phyloP scores from a whole-genome alignment of 2,329 filamentous ascomycete genomes.

The Coniosporium tulheliwenetii region DNA sequence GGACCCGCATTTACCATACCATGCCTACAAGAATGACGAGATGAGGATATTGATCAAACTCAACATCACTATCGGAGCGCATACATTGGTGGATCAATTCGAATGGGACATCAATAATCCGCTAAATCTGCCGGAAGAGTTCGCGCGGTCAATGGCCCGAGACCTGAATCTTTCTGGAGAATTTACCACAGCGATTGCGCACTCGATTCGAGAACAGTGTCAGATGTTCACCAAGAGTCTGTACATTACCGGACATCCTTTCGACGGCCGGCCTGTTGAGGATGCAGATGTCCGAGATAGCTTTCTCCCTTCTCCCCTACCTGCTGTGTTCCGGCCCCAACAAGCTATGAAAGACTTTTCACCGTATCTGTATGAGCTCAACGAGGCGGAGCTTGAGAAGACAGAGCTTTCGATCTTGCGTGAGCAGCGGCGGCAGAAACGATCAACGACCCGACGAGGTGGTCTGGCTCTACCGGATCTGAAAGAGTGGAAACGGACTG shows the following conservation, averaged over 20 bases:
- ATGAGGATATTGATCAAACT: slow-evolving; percentile 94
- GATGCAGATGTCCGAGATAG: slow-evolving; percentile 76
- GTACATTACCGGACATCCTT: slow-evolving; percentile 85
- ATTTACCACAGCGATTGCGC: slow-evolving; percentile 92
- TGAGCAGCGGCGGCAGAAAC: slow-evolving; percentile 86
- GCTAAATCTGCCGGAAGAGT: slow-evolving; percentile 84
- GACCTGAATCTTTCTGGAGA: slow-evolving; percentile 87
- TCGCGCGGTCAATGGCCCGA: slow-evolving; percentile 74
- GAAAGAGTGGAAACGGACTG: slow-evolving; percentile 84
- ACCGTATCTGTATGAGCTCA: slow-evolving; percentile 87
- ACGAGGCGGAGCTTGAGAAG: slow-evolving; percentile 74
- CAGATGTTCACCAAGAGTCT: slow-evolving; percentile 89
- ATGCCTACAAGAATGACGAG: slow-evolving; percentile 95
- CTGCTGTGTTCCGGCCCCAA: slow-evolving; percentile 72
- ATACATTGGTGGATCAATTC: slow-evolving; percentile 91
- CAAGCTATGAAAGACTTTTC: slow-evolving; percentile 89
- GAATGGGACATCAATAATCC: slow-evolving; percentile 99
- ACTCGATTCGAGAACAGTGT: slow-evolving; percentile 90
- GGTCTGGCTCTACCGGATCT: slow-evolving; percentile 90
- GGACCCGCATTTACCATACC: slow-evolving; percentile 79
- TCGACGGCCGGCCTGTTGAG: slow-evolving; percentile 84
- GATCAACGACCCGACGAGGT: slow-evolving; percentile 83
- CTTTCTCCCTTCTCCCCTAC: slow-evolving; percentile 73
- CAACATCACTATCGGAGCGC: slow-evolving; percentile 91
- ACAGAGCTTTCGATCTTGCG: slow-evolving; percentile 87